Evolutionary conservation across 192 early-diverging fungal genomes (phyloP).

Genomic region (Mortierella hygrophila): DNA sequence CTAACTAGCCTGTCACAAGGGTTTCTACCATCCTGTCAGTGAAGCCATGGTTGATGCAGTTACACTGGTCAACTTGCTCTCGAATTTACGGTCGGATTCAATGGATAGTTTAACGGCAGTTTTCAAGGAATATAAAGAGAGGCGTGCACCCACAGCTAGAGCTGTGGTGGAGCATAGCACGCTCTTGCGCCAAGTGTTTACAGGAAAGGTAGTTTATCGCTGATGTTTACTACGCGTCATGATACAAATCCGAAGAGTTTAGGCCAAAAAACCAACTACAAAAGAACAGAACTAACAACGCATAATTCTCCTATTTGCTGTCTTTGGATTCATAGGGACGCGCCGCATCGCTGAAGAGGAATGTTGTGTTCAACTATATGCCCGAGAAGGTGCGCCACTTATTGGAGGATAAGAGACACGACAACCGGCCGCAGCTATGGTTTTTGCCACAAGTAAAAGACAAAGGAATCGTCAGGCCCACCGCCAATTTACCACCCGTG

Average conservation of each 20-base stretch:
- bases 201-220: constrained; percentile 32
- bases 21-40: constrained; percentile 40
- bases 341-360: constrained; percentile 42
- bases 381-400: constrained; percentile 45
- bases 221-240: too few relatives aligned
- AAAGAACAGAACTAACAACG: not conserved
- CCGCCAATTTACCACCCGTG: not conserved
- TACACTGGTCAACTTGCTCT: constrained; percentile 40
- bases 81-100: constrained; percentile 10
- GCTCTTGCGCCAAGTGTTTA: constrained; percentile 34
- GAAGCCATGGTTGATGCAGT: constrained; percentile 50
- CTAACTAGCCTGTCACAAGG: constrained; percentile 28
- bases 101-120: constrained; percentile 13
- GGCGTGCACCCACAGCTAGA: constrained; percentile 30
- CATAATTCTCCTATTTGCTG: not conserved
- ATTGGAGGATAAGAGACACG: constrained; percentile 45
- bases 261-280: not conserved
- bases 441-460: constrained; percentile 44
- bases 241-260: not conserved
- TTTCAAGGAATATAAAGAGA: constrained; percentile 40
- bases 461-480: constrained; percentile 19
- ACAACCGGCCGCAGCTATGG: constrained; percentile 47
- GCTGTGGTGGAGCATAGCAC: constrained; percentile 44
- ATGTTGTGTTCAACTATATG: constrained; percentile 52
- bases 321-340: constrained; percentile 22